Evolutionary conservation across 106 monocot species (phyloP), one percentile per base, ranked within the genome.

Genomic region (Phalaenopsis aphrodite): DNA sequence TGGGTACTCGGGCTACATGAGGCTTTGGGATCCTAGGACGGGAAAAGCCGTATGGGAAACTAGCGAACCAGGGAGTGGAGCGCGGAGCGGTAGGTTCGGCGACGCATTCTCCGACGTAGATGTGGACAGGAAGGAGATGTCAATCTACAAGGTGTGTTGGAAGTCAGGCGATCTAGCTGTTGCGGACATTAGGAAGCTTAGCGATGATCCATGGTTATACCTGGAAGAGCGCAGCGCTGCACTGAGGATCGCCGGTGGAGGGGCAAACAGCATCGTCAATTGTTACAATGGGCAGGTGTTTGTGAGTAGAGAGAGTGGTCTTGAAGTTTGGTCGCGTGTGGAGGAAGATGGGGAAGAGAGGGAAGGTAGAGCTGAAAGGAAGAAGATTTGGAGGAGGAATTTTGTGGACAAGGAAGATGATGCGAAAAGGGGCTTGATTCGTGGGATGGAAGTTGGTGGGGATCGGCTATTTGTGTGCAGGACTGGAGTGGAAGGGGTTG

Each of bases 1-100:
- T 81, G 98, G 98, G 66, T 99, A 94, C 82, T 86, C 91, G 4
- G 98, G 98, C 9, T 99, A 99, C 88, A 93, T 99, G 88, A 78
- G 89, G 76, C 80, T 99, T 45, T 99, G 98, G 98, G 98, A 99
- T 55, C 84, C 88, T 37, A 83, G 98, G 78, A 88, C 87, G 0
- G 85, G 93, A 46, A 78, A 83, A 64, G 81, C 88, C 21, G 98
- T 95, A 42, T 99, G 94, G 98, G 98, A 99, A 87, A 87, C 91
- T 47, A 83, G 84, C 58, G 98, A 99, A 79, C 98, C 98, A 1
- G 98, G 98, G 56, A 87, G 89, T 19, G 84, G 83, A 41, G 68
- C 83, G 78, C 82, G 88, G 57, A 92, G 87, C 78, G 49, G 69
- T 30, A 83, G 94, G 76, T 95, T 93, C 65, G 98, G 94, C 9